Percentiles rank a stretch among this genome's conserved stretches.
phyloP scores from a whole-genome alignment of 768 basidiomycete genomes.

The Leucogyrophana mollusca region DNA sequence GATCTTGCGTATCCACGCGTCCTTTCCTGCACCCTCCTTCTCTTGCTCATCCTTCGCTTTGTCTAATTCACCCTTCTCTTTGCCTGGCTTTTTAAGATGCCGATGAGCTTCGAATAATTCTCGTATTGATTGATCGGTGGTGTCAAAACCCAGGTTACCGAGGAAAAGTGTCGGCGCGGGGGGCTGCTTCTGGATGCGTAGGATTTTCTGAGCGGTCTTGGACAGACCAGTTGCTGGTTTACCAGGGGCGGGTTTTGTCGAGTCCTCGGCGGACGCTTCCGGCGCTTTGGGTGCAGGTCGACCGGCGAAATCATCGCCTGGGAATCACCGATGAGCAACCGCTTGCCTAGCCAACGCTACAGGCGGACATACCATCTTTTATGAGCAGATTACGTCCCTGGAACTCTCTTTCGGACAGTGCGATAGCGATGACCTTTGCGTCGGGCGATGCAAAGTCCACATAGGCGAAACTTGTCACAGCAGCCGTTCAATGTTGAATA shows the following conservation, averaged over 20 bases:
- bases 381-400: conserved; percentile 89
- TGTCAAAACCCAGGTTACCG: conserved; percentile 90
- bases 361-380: conserved; percentile 70
- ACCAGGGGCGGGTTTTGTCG: conserved; percentile 25
- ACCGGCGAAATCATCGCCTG: conserved; percentile 75
- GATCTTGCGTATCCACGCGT: conserved; percentile 72
- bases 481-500: not conserved
- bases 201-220: conserved; percentile 76
- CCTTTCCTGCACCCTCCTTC: conserved; percentile 21
- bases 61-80: conserved; percentile 29
- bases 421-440: conserved; percentile 71
- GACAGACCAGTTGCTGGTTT: conserved; percentile 39
- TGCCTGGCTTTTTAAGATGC: conserved; percentile 25
- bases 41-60: conserved; percentile 29
- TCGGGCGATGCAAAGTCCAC: conserved; percentile 87
- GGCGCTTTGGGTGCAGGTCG: conserved; percentile 51
- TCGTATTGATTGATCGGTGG: conserved; percentile 74
- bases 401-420: conserved; percentile 76
- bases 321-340: not conserved
- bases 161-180: conserved; percentile 87
- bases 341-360: conserved; percentile 6
- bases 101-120: conserved; percentile 73
- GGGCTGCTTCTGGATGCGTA: conserved; percentile 76
- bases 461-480: conserved; percentile 81
- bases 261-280: conserved; percentile 29